Base-by-base conservation (phyloP, 345 rosid species). In the Trapa incisa region DNA sequence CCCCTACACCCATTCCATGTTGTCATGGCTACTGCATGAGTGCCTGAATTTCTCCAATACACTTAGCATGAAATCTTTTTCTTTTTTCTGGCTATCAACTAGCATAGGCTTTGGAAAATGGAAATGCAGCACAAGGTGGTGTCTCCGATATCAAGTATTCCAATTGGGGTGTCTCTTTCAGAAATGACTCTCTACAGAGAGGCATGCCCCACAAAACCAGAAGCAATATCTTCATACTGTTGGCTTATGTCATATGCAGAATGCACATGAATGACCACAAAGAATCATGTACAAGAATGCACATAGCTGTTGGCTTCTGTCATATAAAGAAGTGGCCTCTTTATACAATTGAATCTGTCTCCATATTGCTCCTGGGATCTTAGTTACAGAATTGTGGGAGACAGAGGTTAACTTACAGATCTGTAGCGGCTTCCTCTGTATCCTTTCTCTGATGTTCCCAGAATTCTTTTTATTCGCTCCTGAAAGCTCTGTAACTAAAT, bases 351-450 rank as follows among this genome's bases (percentile, higher is more conserved):
- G 16, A 66, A 66, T 66, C 29, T 48, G 54, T 66, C 69, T 66
- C 41, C 41, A 3, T 66, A 37, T 29, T 13, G 11, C 22, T 22
- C 15, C n/a, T 36, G 14, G 5, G 11, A 7, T 66, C 45, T 22
- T 22, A 22, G 29, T 22, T 22, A 22, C 29, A 22, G 29, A 22
- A 22, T 22, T 22, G 29, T 22, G 29, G 29, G 29, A 22, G 29
- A 22, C 29, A 22, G 29, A 22, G 29, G 29, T 22, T 22, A 22
- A 22, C 29, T 22, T 22, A 22, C 0, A 22, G 29, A 22, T 22
- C 29, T 22, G 29, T 22, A 85, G 78, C 71, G 87, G 81, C 73
- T 68, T 77, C 11, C 87, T 65, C 67, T 75, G 37, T 72, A 87
- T 77, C 78, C 79, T 84, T 62, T 76, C 85, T 50, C 75, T 68